Base-by-base conservation (phyloP, 768 basidiomycete genomes). In the Boletellus ananiceps region DNA sequence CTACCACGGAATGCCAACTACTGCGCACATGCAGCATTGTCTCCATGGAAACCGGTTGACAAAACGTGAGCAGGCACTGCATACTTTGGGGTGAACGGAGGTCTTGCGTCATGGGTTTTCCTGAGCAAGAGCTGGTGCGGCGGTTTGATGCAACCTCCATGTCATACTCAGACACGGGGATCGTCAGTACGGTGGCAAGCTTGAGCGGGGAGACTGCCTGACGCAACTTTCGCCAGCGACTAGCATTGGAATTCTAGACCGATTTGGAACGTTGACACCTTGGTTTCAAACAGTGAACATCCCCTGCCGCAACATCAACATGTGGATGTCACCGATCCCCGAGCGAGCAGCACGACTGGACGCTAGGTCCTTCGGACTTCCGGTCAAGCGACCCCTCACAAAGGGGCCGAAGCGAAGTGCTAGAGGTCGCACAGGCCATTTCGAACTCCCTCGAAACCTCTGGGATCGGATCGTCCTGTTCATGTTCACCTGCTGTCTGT, bases 381-480 rank as follows among this genome's bases (percentile, higher is more conserved):
- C 14, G 2, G 7, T 46, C 46, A 38, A 41, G 34, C 50, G 42
- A 36, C 43, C 42, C 40, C 23, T 40, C 31, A 14, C 16, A 15
- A 39, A n/a, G 32, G 32, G n/a, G 8, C 34, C 12, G 7, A 51
- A 16, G 8, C 46, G 44, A 27, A n/a, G 31, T 15, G 9, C 21
- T 3, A 29, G 40, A 19, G 14, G 15, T 7, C 47, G 13, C 21
- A n/a, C 15, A 25, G 14, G 38, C 21, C 11, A 41, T 16, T 16
- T 51, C 34, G 35, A 46, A 31, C 46, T 35, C 34, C 51, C 62
- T 41, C 51, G 50, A 39, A 42, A 37, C 8, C 44, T 40, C 27
- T 60, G 59, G 59, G 62, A 64, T n/a, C 55, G 49, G 33, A 34
- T 58, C 47, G 37, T 66, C 46, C 34, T 64, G 25, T 13, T 56